Conservation (phyloP, 2,329 filamentous ascomycete genomes). For the Sarocladium kiliense region DNA sequence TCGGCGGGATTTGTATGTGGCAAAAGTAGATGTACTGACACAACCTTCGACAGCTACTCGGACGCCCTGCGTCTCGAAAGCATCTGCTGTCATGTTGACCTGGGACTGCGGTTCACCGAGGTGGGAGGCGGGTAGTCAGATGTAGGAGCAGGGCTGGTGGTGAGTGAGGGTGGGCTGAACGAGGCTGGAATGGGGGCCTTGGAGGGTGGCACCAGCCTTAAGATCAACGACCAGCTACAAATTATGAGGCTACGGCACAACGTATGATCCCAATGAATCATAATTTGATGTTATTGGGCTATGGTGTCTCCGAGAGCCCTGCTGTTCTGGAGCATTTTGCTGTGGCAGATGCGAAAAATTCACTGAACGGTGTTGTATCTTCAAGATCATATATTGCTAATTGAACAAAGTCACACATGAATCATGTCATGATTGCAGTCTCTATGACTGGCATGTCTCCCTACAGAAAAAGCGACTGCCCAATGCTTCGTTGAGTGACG, state of each 20-base stretch:
- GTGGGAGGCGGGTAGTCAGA: constrained; percentile 7
- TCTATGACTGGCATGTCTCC: constrained; percentile 26
- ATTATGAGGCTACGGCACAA: too few relatives aligned
- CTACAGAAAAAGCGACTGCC: constrained; percentile 44
- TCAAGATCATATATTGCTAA: too few relatives aligned
- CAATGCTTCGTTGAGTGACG: constrained; percentile 37
- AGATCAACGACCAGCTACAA: not conserved
- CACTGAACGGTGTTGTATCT: too few relatives aligned
- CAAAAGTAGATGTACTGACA: constrained; percentile 45
- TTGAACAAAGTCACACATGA: too few relatives aligned
- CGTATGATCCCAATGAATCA: too few relatives aligned
- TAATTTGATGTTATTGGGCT: too few relatives aligned
- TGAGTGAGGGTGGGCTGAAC: not conserved
- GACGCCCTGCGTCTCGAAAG: constrained; percentile 43
- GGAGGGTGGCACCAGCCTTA: too few relatives aligned
- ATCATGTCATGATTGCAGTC: too few relatives aligned
- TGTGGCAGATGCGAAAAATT: too few relatives aligned
- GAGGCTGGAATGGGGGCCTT: not conserved
- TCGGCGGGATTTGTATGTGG: not conserved
- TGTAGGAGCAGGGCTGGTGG: not conserved
- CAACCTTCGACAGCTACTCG: constrained; percentile 85
- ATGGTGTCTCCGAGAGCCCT: too few relatives aligned
- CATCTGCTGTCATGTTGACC: constrained; percentile 24
- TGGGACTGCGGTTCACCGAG: constrained; percentile 8
- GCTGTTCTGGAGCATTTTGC: too few relatives aligned